Evolutionary conservation across 2,329 filamentous ascomycete species (phyloP), one percentile per base, ranked within the genome.

Genomic region (Trichoderma harzianum): DNA sequence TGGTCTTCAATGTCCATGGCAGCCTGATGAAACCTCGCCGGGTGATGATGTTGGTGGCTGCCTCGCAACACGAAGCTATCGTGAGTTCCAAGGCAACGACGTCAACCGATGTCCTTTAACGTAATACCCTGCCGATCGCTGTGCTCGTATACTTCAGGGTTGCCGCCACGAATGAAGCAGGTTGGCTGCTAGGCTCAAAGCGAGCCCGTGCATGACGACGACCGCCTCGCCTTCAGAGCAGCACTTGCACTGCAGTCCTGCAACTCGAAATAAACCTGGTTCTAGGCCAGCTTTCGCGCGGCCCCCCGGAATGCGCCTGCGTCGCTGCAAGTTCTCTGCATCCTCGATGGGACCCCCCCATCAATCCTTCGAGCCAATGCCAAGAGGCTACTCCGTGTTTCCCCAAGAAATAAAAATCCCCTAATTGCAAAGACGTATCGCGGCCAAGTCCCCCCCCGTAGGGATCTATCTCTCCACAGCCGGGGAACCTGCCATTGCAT

Each of bases 401-500:
- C 65, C 34, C 53, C 53, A 68, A 68, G 53, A 47, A 68, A 68
- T 30, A 60, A 43, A 39, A 67, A 57, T 57, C 51, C 69, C 43
- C 32, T 57, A 57, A 70, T 65, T 58, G 60, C 68, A 26, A 24
- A 67, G 43, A 43, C 32, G 43, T 63, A 60, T 34, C 8, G 34
- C 18, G n/a, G n/a, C 32, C 5, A 62, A 34, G 30, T 28, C 60
- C 36, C 28, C 53, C 53, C 61, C 61, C 51, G 62, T 66, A 53
- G 2, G 16, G 36, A 39, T 24, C 55, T 39, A n/a, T n/a, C 69
- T 51, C 62, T 53, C 66, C 60, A 34, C 66, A 39, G 32, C 51
- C 66, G 66, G 66, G 66, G 66, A 69, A 69, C n/a, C 66, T 69
- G 57, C 66, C 66, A 69, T 65, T 64, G 61, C 69, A 63, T 65